These are phyloP conservation scores for Phytophthora agathidicida DNA, from an alignment of 352 stramenopile species.

Conservation along the genomic window DNA sequence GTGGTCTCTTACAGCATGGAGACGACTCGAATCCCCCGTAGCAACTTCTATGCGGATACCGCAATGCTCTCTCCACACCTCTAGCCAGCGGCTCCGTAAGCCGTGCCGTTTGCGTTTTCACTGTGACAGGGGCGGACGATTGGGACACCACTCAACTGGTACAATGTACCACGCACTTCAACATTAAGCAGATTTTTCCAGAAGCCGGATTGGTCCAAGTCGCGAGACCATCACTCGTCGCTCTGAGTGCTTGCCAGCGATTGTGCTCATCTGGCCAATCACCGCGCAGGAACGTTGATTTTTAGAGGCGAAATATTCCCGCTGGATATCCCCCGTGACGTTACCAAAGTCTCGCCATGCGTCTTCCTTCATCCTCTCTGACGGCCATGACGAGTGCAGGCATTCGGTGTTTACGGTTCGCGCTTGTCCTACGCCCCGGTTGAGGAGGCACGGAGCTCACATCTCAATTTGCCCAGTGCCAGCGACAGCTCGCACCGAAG, in stretches of 20 bases:
- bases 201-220: slow-evolving; percentile 7
- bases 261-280: slow-evolving; percentile 14
- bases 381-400: slow-evolving; percentile 11
- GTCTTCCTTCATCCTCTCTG: slow-evolving; percentile 3
- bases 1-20: no score
- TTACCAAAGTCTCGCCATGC: slow-evolving; percentile 11
- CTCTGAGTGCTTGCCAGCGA: slow-evolving; percentile 1
- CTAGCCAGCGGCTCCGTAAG: slow-evolving; percentile 17
- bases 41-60: slow-evolving; percentile 17
- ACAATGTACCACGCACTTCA: slow-evolving; percentile 10
- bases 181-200: slow-evolving; percentile 8
- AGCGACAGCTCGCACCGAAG: slow-evolving; percentile 31
- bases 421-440: slow-evolving; percentile 28
- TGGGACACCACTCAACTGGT: no score
- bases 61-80: slow-evolving; percentile 4
- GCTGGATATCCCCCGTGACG: slow-evolving; percentile 32
- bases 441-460: slow-evolving; percentile 29
- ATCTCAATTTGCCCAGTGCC: slow-evolving; percentile 33
- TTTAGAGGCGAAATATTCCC: slow-evolving; percentile 26
- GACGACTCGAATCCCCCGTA: no score
- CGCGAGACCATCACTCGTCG: slow-evolving; percentile 4
- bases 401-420: slow-evolving; percentile 30
- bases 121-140: slow-evolving; percentile 18
- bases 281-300: slow-evolving; percentile 1
- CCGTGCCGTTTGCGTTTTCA: slow-evolving; percentile 3